phyloP scores from a whole-genome alignment of 2,329 filamentous ascomycete genomes.

The Aspergillus viridinutans region DNA sequence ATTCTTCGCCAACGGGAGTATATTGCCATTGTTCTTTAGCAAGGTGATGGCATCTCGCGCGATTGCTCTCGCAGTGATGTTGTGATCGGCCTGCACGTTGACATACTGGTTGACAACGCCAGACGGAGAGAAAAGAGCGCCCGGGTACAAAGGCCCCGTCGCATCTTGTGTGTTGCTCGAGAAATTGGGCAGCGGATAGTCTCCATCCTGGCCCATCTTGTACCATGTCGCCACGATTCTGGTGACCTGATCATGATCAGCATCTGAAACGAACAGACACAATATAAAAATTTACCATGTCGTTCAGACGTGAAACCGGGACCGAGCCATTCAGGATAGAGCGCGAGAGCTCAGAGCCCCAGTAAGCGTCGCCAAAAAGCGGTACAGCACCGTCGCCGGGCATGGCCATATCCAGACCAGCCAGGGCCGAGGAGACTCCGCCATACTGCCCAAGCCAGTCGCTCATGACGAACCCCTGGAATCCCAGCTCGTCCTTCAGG shows the following conservation, averaged over 20 bases:
- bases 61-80: conserved; percentile 47
- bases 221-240: conserved; percentile 58
- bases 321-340: conserved; percentile 56
- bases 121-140: conserved; percentile 54
- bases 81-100: conserved; percentile 52
- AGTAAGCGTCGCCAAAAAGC: conserved; percentile 51
- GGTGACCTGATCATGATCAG: conserved; percentile 40
- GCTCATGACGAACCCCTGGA: conserved; percentile 67
- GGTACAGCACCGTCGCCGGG: conserved; percentile 56
- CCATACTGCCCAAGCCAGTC: conserved; percentile 65
- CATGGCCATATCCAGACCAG: conserved; percentile 68
- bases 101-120: conserved; percentile 69
- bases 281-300: conserved; percentile 31
- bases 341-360: conserved; percentile 53
- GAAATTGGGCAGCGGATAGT: conserved; percentile 56
- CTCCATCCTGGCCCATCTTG: conserved; percentile 53
- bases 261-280: neutral
- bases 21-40: conserved; percentile 60
- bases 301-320: conserved; percentile 54
- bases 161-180: conserved; percentile 55
- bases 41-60: conserved; percentile 55
- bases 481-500: conserved; percentile 69
- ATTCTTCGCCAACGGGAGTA: conserved; percentile 45
- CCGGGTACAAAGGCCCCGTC: conserved; percentile 55
- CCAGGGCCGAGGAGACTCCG: conserved; percentile 56